Conservation (phyloP, 2,329 filamentous ascomycete genomes). For the Fusarium sp. region DNA sequence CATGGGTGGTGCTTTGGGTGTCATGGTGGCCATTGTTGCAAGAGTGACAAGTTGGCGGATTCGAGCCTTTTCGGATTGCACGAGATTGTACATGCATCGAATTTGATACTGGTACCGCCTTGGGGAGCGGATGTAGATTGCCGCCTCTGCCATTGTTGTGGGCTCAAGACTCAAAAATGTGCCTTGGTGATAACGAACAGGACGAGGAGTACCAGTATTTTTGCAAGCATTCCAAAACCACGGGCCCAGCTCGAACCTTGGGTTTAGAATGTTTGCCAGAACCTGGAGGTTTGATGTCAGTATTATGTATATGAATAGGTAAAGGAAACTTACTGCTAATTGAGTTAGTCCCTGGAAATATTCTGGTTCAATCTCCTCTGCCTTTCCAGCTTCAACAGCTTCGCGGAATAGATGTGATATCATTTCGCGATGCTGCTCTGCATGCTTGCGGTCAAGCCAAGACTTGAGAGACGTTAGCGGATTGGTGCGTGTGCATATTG, state of each 20-base stretch:
- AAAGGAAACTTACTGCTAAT: constrained; percentile 20
- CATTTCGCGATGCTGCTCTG: constrained; percentile 17
- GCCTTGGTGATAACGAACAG: constrained; percentile 25
- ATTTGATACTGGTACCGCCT: constrained; percentile 11
- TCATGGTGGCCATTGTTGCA: constrained; percentile 1
- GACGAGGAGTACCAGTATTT: constrained; percentile 8
- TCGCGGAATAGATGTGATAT: constrained; percentile 30
- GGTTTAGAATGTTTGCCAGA: constrained; percentile 30
- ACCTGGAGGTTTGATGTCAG: constrained; percentile 2
- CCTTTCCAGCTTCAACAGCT: constrained; percentile 10
- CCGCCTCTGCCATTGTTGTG: constrained; percentile 15
- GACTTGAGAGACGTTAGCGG: constrained; percentile 12
- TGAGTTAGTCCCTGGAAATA: constrained; percentile 32
- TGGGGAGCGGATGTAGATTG: constrained; percentile 23
- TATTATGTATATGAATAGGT: fast-evolving
- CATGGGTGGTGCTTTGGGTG: not conserved
- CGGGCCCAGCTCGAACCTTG: constrained; percentile 19
- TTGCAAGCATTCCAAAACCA: constrained; percentile 40
- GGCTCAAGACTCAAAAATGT: constrained; percentile 29
- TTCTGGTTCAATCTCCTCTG: constrained; percentile 15
- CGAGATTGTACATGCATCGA: constrained; percentile 20
- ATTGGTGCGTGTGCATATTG: fast-evolving
- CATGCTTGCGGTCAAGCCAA: constrained; percentile 30
- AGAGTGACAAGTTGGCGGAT: constrained; percentile 4
- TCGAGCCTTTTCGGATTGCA: constrained; percentile 23